Conservation (phyloP, 768 basidiomycete genomes). For the Mycena rosella region DNA sequence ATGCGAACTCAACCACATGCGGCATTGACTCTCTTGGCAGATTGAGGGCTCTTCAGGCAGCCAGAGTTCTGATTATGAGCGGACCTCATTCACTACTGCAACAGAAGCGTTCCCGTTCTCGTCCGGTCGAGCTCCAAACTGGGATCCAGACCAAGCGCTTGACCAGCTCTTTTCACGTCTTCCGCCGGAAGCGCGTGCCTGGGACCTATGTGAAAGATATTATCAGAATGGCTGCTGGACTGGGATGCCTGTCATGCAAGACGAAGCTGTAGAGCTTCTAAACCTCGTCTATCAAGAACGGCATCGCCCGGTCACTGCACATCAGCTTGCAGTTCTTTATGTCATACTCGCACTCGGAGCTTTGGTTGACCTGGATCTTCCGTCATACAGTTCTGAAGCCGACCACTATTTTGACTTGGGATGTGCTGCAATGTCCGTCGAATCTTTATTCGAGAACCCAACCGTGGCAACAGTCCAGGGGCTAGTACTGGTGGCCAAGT, state of each 20-base stretch:
- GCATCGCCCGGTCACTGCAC: slow-evolving; percentile 9
- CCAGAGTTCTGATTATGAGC: not conserved
- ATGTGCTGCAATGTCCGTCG: slow-evolving; percentile 54
- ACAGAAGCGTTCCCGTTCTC: slow-evolving; percentile 45
- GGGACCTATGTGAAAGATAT: slow-evolving; percentile 58
- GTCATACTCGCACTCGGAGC: slow-evolving; percentile 39
- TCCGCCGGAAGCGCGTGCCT: slow-evolving; percentile 53
- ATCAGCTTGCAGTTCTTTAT: slow-evolving; percentile 39
- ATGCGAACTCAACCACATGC: not conserved
- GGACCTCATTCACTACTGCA: slow-evolving; percentile 19
- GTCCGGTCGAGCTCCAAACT: slow-evolving; percentile 31
- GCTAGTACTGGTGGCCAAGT: slow-evolving; percentile 47
- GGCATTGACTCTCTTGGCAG: slow-evolving; percentile 7
- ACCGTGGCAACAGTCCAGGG: slow-evolving; percentile 56
- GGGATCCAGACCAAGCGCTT: slow-evolving; percentile 38
- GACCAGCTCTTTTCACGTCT: slow-evolving; percentile 43
- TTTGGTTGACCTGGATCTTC: slow-evolving; percentile 43
- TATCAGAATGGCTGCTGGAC: slow-evolving; percentile 57
- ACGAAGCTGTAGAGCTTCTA: slow-evolving; percentile 57
- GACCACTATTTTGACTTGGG: slow-evolving; percentile 61
- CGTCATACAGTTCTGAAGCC: slow-evolving; percentile 50
- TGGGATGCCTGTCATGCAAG: slow-evolving; percentile 58
- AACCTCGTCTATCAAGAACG: slow-evolving; percentile 11
- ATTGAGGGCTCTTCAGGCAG: slow-evolving; percentile 21
- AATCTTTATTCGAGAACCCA: slow-evolving; percentile 53